phyloP scores from a whole-genome alignment of 148 eudicot species.

The Arctostaphylos glauca region DNA sequence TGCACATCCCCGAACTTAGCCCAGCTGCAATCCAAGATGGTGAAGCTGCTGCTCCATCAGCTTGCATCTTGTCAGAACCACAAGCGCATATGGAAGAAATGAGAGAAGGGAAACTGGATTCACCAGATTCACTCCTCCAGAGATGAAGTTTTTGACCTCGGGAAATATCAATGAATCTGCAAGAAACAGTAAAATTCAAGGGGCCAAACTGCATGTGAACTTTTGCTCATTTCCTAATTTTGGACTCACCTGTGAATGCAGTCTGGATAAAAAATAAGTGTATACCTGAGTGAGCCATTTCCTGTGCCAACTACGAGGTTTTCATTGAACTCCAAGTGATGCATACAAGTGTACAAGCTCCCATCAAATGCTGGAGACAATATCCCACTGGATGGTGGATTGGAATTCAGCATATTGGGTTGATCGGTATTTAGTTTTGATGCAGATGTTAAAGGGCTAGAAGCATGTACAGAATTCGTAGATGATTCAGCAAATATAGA shows the following conservation, averaged over 20 bases:
- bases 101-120: constrained; percentile 65
- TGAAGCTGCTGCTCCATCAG: constrained; percentile 32
- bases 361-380: constrained; percentile 75
- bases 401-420: constrained; percentile 64
- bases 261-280: background rate
- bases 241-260: background rate
- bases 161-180: constrained; percentile 79
- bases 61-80: constrained; percentile 55
- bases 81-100: constrained; percentile 86
- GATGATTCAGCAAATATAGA: constrained; percentile 76
- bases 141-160: constrained; percentile 85
- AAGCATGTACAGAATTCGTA: constrained; percentile 33
- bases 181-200: constrained; percentile 12
- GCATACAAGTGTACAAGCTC: constrained; percentile 86
- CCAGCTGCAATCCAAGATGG: constrained; percentile 95
- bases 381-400: constrained; percentile 67
- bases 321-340: constrained; percentile 61
- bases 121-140: constrained; percentile 72
- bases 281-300: constrained; percentile 89
- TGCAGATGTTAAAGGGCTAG: constrained; percentile 41
- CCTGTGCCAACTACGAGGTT: constrained; percentile 85
- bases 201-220: background rate
- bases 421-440: constrained; percentile 60
- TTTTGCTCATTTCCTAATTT: background rate
- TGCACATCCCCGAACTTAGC: constrained; percentile 83